Conservation (phyloP, 306 rosid genomes). For the Trifolium repens region DNA sequence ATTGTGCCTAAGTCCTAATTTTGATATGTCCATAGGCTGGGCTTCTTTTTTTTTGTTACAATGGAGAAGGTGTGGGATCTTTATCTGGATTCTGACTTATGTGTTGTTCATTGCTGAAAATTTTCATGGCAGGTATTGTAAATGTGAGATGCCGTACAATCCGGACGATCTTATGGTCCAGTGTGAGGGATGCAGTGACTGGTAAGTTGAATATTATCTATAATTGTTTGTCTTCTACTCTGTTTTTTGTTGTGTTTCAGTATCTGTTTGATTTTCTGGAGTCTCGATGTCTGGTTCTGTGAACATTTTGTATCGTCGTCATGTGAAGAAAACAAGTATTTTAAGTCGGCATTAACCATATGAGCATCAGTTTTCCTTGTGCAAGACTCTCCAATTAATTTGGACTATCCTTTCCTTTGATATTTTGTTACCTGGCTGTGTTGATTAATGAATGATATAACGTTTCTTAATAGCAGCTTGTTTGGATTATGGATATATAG, state of each 20-base stretch:
- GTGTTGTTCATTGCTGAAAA: constrained; percentile 36
- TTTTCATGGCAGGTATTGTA: constrained; percentile 83
- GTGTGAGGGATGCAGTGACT: constrained; percentile 92
- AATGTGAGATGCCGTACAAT: constrained; percentile 99
- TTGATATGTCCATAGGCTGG: constrained; percentile 6
- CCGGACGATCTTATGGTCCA: constrained; percentile 99
- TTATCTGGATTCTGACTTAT: constrained; percentile 33
- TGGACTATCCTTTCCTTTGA: constrained; percentile 20
- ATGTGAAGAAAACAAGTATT: constrained; percentile 35
- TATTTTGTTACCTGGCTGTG: constrained; percentile 1
- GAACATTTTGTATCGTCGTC: constrained; percentile 25
- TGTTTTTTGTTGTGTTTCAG: constrained; percentile 25
- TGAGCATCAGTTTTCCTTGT: constrained; percentile 32
- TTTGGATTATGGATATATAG: not conserved
- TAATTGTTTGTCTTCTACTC: constrained; percentile 1
- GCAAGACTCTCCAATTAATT: constrained; percentile 24
- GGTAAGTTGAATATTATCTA: constrained; percentile 60
- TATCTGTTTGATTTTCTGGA: constrained; percentile 33
- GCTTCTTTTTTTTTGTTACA: not conserved
- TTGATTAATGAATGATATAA: constrained; percentile 8
- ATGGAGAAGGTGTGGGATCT: constrained; percentile 31
- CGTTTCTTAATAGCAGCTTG: constrained; percentile 14
- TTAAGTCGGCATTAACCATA: constrained; percentile 38
- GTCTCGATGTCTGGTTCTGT: constrained; percentile 27
- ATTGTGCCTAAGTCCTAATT: not conserved